phyloP scores from a whole-genome alignment of 192 early-diverging fungal genomes.

The Chytriomyces sp. region DNA sequence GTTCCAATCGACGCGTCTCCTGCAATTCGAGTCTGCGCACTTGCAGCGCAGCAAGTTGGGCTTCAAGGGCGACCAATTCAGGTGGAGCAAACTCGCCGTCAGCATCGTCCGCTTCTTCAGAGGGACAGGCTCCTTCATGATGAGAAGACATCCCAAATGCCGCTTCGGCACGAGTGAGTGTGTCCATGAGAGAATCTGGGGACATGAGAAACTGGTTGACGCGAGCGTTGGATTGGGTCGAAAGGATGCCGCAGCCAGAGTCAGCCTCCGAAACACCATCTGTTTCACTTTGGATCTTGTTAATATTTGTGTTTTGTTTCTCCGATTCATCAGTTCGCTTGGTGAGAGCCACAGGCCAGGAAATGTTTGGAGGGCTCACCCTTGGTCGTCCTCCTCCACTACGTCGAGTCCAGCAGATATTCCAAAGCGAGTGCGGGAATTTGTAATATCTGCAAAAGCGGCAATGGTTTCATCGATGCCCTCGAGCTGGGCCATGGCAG shows the following conservation, averaged over 20 bases:
- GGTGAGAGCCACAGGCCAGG: too few species aligned
- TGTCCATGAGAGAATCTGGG: constrained; percentile 16
- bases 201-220: background rate
- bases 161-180: background rate
- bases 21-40: background rate
- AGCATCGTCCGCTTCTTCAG: background rate
- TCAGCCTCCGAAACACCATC: background rate
- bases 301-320: background rate
- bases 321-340: background rate
- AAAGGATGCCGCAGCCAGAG: constrained; percentile 8
- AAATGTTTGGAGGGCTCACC: background rate
- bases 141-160: background rate
- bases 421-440: background rate
- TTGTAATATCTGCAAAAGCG: constrained; percentile 10
- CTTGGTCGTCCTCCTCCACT: background rate
- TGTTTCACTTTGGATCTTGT: background rate
- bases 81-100: background rate
- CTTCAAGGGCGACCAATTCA: background rate
- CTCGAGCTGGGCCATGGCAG: background rate
- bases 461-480: background rate
- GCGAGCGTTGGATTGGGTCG: background rate
- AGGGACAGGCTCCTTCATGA: background rate
- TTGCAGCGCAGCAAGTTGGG: background rate
- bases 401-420: background rate
- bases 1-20: background rate